Base-by-base conservation (phyloP, 2,329 filamentous ascomycete genomes). In the Alternaria gaisen region DNA sequence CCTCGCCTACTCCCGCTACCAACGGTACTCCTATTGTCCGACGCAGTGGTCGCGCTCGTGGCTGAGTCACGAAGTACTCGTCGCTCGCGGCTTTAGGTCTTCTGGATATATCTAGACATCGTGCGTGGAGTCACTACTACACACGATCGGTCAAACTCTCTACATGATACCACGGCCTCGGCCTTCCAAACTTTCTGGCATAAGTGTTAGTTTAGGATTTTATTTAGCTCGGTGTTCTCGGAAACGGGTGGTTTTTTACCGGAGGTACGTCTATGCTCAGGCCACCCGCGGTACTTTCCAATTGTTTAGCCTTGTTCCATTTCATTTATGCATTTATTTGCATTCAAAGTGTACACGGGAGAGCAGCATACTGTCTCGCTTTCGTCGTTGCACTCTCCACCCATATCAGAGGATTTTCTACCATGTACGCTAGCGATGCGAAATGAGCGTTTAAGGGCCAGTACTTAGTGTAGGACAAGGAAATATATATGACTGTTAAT, bases 1-100 rank as follows among this genome's bases (percentile, higher is more conserved):
- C 61, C 9, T 52, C 60, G 26, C 63, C 70, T 18, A 70, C 62
- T 41, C 63, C 66, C 9, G 59, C 47, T 22, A 55, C 57, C 6
- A 72, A 71, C 41, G 66, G 64, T 26, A 57, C 62, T 11, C 55
- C 56, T 2, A 46, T 61, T 14, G 61, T 67, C 20, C 66, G 70
- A 51, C 68, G 70, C 34, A 73, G 70, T 57, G 63, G 58, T 12
- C 68, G 70, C 11, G 64, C 61, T 36, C 62, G 66, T 18, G 53
- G 56, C 34, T 70, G 48, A 68, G 40, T 14, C 20, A 20, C 18
- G 26, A 14, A 54, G 30, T 18, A 16, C 16, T 38, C 11, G 28
- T 18, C 36, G 36, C 41, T 41, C 20, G 18, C 41, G 20, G 26
- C 22, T 28, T 46, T 30, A 18, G 43, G 34, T 14, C 26, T 38